Conservation (phyloP, 176 grass and related monocot species). For the Chloris gayana region DNA sequence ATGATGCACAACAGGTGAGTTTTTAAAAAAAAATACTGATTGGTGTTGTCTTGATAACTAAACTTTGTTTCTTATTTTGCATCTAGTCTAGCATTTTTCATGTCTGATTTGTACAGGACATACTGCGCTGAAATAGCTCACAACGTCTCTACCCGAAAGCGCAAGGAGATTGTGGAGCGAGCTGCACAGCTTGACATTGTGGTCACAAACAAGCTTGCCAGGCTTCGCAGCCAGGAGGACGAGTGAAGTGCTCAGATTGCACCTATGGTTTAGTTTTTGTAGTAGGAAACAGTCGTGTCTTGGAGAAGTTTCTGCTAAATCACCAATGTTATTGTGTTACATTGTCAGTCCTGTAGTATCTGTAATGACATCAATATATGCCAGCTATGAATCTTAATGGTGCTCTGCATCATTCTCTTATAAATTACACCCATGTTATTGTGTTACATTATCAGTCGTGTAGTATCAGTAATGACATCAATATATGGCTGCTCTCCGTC, state of each 20-base stretch:
- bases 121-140: slow-evolving; percentile 78
- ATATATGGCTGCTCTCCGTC: neutral
- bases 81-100: neutral
- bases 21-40: neutral
- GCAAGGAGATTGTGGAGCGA: slow-evolving; percentile 75
- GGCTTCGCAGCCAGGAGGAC: slow-evolving; percentile 72
- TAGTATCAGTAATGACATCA: neutral
- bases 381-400: neutral
- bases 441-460: neutral
- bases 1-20: slow-evolving; percentile 87
- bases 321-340: neutral
- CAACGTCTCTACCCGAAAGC: slow-evolving; percentile 64
- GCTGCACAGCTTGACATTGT: slow-evolving; percentile 74
- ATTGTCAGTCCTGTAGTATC: neutral
- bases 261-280: slow-evolving; percentile 35
- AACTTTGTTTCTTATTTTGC: neutral
- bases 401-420: neutral
- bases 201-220: slow-evolving; percentile 76
- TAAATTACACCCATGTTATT: neutral
- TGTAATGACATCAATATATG: neutral
- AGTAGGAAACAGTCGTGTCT: slow-evolving; percentile 7
- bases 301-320: neutral
- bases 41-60: neutral
- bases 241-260: slow-evolving; percentile 39
- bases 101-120: slow-evolving; percentile 36